Base-by-base conservation (phyloP, 768 basidiomycete genomes). In the Gymnopilus dilepis region DNA sequence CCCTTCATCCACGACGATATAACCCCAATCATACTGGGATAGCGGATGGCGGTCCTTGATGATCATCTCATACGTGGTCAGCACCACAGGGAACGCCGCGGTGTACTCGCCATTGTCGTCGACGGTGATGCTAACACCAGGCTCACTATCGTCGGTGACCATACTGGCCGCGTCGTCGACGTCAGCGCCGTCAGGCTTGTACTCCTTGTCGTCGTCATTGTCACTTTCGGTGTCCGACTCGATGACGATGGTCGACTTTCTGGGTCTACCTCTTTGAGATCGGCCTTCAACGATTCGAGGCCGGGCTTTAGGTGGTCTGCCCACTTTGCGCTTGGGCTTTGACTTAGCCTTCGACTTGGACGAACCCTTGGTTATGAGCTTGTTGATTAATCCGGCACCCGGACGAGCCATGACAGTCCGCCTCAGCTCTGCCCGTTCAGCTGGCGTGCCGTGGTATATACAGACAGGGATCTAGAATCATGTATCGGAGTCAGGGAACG, bases 1-100 rank as follows among this genome's bases (percentile, higher is more conserved):
- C 0, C 97, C 94, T 75, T 97, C 94, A 71, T 96, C 94, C 2
- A 99, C 97, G 61, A 99, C 93, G 71, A 99, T 94, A 71, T 96
- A 97, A 24, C 92, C 88, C 90, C 91, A 94, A 42, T 84, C 76
- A 71, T 91, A 92, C 60, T 82, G 82, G 0, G 75, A 65, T 30
- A 84, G 82, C 67, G 88, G 83, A 37, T 79, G 74, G 30, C 88
- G 85, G 73, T 97, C 92, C 61, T 86, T 90, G 70, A 95, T 96
- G 65, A 95, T 86, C 72, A 98, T 92, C 72, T 99, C 92, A 73
- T 95, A 97, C 2, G 94, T 97, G 4, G 96, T 97, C 17, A 97
- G 72, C 26, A 93, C 85, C n/a, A 94, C 83, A 2, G 93, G 93
- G 71, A 94, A 94, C 15, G 69, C 42, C 0, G 71, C 65, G 2